Percentiles rank a stretch among this genome's conserved stretches.
Evolutionary conservation across 768 basidiomycete genomes (phyloP).

Genomic region (Boletus reticuloceps): DNA sequence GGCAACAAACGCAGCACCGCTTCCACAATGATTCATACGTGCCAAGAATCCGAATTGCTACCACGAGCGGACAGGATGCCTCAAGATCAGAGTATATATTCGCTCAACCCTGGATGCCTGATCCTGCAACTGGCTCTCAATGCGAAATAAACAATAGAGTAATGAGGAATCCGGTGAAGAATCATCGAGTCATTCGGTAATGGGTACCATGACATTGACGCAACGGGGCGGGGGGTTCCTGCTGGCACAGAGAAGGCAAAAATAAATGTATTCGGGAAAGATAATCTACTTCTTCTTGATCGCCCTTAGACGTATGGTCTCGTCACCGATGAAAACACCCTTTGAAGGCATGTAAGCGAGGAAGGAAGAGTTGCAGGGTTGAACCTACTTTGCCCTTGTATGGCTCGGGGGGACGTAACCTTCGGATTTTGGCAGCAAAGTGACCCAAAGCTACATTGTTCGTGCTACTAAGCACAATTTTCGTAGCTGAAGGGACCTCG

Average conservation of each 20-base stretch:
- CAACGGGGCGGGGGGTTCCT: neutral
- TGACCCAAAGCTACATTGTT: slow-evolving; percentile 87
- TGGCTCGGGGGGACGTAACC: slow-evolving; percentile 87
- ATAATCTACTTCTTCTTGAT: slow-evolving; percentile 89
- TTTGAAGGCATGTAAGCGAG: slow-evolving; percentile 31
- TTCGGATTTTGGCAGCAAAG: slow-evolving; percentile 84
- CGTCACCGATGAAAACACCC: slow-evolving; percentile 94
- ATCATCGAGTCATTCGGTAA: neutral
- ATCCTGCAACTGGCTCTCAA: neutral
- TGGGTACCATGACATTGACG: neutral
- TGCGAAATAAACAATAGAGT: neutral
- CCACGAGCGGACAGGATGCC: neutral
- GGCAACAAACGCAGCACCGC: neutral
- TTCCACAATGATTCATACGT: neutral
- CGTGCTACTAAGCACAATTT: slow-evolving; percentile 77
- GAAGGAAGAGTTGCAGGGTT: neutral
- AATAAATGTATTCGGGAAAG: slow-evolving; percentile 3
- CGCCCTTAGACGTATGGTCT: slow-evolving; percentile 86
- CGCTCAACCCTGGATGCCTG: neutral
- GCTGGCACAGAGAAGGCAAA: neutral
- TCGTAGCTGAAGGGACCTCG: slow-evolving; percentile 78
- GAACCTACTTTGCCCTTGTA: slow-evolving; percentile 93
- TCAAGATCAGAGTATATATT: neutral
- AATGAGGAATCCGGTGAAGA: too few species aligned
- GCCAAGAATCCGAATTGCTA: neutral